Conservation (phyloP, 116 monocot species). For the Posidonia oceanica region DNA sequence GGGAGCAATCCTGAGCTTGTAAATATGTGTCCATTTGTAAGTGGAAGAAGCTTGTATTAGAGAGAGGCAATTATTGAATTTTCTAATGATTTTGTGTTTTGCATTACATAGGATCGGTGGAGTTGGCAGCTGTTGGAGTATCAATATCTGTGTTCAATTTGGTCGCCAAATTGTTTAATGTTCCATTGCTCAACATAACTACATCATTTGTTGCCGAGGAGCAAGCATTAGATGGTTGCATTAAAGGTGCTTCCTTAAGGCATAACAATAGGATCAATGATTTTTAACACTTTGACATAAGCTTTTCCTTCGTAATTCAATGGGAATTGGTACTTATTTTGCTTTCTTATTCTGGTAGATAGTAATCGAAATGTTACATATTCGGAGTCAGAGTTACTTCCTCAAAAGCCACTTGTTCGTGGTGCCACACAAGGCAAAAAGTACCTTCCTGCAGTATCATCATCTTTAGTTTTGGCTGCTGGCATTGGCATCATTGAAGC, state of each 20-base stretch:
- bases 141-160: constrained; percentile 91
- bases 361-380: constrained; percentile 9
- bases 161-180: constrained; percentile 81
- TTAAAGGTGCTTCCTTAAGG: neutral
- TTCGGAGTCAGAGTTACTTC: constrained; percentile 7
- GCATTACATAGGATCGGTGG: constrained; percentile 48
- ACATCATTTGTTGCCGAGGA: constrained; percentile 99
- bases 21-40: neutral
- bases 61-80: neutral
- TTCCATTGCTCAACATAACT: constrained; percentile 87
- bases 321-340: neutral
- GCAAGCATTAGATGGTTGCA: constrained; percentile 28
- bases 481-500: constrained; percentile 72
- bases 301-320: neutral
- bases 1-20: neutral
- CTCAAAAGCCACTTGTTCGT: neutral
- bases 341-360: neutral
- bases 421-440: constrained; percentile 23
- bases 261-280: neutral
- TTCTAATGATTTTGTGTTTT: neutral
- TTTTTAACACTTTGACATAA: too few relatives aligned
- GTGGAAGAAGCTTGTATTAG: neutral
- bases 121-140: constrained; percentile 84
- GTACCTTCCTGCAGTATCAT: constrained; percentile 77
- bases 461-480: constrained; percentile 74